Conservation (phyloP, 257 asterid genomes). For the Nicotiana tomentosiformis region DNA sequence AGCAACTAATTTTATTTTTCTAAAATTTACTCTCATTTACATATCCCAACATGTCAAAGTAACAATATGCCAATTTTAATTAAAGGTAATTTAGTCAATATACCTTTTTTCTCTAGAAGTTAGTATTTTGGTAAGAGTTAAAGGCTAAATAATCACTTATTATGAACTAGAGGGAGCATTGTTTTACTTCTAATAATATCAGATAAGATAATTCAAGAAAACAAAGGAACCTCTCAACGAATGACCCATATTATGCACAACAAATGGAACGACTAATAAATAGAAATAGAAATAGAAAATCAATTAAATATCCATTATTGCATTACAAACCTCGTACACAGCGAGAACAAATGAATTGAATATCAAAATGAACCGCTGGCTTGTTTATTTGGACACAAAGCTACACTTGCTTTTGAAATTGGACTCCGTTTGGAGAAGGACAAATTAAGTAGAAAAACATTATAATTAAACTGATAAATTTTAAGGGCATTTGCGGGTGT, state of each 20-base stretch:
- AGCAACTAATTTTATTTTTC: too few relatives aligned
- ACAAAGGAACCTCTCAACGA: neutral
- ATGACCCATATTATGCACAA: neutral
- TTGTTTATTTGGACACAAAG: neutral
- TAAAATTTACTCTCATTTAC: too few relatives aligned
- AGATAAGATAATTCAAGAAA: neutral
- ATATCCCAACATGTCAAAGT: too few relatives aligned
- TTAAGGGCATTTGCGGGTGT: conserved; percentile 24
- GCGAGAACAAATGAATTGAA: neutral
- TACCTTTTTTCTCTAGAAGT: too few relatives aligned
- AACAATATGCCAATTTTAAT: too few relatives aligned
- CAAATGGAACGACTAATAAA: neutral
- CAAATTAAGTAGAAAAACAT: neutral
- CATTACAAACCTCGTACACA: neutral
- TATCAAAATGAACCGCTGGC: neutral
- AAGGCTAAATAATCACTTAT: too few relatives aligned
- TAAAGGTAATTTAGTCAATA: too few relatives aligned
- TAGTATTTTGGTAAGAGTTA: too few relatives aligned
- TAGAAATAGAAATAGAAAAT: neutral
- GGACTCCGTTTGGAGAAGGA: neutral
- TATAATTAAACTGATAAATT: too few relatives aligned
- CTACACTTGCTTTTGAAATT: neutral
- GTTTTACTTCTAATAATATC: neutral
- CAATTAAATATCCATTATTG: neutral
- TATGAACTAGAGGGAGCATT: too few relatives aligned